Base-by-base conservation (phyloP, 202 grass and related monocot genomes). In the Setaria viridis region DNA sequence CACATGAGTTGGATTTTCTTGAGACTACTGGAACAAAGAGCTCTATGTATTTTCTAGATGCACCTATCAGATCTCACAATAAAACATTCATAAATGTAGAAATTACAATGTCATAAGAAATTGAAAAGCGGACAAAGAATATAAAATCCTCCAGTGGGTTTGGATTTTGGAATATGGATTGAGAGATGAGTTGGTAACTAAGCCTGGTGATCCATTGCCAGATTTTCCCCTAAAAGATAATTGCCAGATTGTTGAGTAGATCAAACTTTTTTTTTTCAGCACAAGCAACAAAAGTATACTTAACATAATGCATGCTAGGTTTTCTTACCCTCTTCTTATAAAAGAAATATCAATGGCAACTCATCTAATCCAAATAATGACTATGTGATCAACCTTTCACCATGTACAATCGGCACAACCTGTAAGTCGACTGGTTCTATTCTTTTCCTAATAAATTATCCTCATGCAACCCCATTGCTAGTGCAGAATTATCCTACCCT, bases 51-150 rank as follows among this genome's bases (percentile, higher is more conserved):
- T 37, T 39, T 53, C 48, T 76, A 6, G 16, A 68, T 69, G 13
- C 30, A 17, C 30, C 2, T 19, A 68, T 47, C 29, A 70, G 29
- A 19, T 25, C 8, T 81, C 12, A 29, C 10, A 63, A 35, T 21
- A 67, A 57, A 68, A 29, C 25, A 67, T 34, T 25, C 17, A 37
- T 19, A 86, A 78, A 33, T 54, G 32, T 6, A 67, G 57, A 90
- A 77, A 64, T 58, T 63, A 73, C 0, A 67, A n/a, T 76, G 63
- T 69, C 76, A 49, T 79, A 59, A 46, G 45, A 64, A 59, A 84
- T 50, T 3, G 20, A 74, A 67, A 85, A 32, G 39, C 15, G 47
- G 76, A 67, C 10, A 89, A 37, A 88, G 25, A 89, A 13, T 20
- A 62, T 35, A 72, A 72, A 59, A 21, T 41, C 20, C 48, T 73